Conservation (phyloP, 768 basidiomycete species). For the Amanita muscaria region DNA sequence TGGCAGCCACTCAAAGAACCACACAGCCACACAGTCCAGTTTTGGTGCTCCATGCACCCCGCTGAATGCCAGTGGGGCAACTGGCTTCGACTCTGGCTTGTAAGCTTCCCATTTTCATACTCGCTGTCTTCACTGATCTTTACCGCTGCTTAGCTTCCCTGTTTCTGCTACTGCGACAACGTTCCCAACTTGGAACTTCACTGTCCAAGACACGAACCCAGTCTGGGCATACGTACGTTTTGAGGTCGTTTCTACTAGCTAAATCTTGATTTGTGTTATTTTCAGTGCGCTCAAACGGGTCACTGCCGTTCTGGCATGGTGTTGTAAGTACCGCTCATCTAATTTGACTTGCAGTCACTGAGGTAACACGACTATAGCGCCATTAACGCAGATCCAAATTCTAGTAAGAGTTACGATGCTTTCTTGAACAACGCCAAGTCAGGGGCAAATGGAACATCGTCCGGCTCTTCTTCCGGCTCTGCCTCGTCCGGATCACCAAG, state of each 20-base stretch:
- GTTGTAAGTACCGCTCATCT: slow-evolving; percentile 27
- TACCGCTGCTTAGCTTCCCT: slow-evolving; percentile 20
- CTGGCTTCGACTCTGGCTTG: slow-evolving; percentile 54
- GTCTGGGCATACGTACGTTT: slow-evolving; percentile 46
- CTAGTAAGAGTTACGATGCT: slow-evolving; percentile 42
- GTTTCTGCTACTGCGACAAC: slow-evolving; percentile 34
- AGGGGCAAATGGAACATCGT: slow-evolving; percentile 11
- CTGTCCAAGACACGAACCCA: slow-evolving; percentile 49
- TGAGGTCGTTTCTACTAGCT: background rate
- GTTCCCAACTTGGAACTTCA: slow-evolving; percentile 49
- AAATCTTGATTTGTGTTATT: slow-evolving; percentile 8
- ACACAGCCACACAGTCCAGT: slow-evolving; percentile 54
- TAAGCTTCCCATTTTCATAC: slow-evolving; percentile 19
- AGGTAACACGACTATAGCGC: slow-evolving; percentile 23
- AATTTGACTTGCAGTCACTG: background rate
- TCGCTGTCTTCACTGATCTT: slow-evolving; percentile 1
- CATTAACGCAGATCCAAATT: slow-evolving; percentile 47
- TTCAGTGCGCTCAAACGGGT: slow-evolving; percentile 35
- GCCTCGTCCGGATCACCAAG: slow-evolving; percentile 8
- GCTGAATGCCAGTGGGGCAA: slow-evolving; percentile 28
- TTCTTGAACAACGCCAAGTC: slow-evolving; percentile 48
- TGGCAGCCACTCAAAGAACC: slow-evolving; percentile 54
- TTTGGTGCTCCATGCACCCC: slow-evolving; percentile 52
- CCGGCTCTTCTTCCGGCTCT: too few relatives aligned
- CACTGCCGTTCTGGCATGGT: slow-evolving; percentile 51